Conservation (phyloP, 306 rosid genomes). For the Dalbergia cochinchinensis region DNA sequence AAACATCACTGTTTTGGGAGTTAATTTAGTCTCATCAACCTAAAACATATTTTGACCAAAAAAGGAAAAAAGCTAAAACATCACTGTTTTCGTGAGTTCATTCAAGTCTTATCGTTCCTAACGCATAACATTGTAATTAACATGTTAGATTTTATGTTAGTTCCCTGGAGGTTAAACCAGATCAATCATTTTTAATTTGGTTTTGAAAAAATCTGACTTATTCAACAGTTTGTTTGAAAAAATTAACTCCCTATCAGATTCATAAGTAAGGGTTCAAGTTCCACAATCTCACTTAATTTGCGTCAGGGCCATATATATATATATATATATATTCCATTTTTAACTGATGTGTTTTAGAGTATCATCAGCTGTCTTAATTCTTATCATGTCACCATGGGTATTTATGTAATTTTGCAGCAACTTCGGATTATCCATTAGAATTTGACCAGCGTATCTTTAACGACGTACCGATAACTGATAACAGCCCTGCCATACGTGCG, state of each 20-base stretch:
- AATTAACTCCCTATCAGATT: not conserved
- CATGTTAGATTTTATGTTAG: not conserved
- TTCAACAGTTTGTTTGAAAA: not conserved
- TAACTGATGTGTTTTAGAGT: too few species aligned
- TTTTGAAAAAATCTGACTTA: not conserved
- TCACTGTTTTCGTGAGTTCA: constrained; percentile 39
- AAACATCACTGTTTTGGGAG: constrained; percentile 37
- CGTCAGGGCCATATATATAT: not conserved
- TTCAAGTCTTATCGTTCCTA: constrained; percentile 39
- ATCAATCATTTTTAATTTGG: not conserved
- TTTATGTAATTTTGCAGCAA: not conserved
- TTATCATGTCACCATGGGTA: not conserved
- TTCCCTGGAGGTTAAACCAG: not conserved
- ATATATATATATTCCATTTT: too few species aligned
- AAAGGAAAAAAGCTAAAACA: not conserved
- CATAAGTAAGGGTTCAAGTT: not conserved
- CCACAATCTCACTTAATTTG: not conserved
- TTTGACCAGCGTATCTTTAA: not conserved
- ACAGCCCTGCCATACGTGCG: not conserved
- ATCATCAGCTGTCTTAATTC: not conserved
- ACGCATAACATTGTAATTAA: not conserved
- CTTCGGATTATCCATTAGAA: not conserved
- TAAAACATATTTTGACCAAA: not conserved
- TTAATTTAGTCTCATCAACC: not conserved
- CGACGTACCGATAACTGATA: not conserved